phyloP scores from a whole-genome alignment of 129 eudicot species.

The Sambucus nigra region DNA sequence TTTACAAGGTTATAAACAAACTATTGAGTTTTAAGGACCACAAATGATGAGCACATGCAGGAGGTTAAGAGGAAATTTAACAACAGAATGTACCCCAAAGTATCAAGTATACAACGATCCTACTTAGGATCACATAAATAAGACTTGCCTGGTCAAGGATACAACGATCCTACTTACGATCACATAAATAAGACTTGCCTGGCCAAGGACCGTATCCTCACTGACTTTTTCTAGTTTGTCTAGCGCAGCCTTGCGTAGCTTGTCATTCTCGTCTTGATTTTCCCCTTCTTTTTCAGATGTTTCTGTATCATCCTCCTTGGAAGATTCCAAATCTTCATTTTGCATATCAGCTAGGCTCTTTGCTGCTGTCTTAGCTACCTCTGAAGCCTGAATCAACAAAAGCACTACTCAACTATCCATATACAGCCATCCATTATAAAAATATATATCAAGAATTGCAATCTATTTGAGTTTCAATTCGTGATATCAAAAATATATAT shows the following conservation, averaged over 20 bases:
- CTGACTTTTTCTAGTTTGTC: constrained; percentile 79
- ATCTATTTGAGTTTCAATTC: too few relatives aligned
- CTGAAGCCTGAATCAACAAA: constrained; percentile 53
- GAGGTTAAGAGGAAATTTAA: constrained; percentile 1
- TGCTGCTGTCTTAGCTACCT: constrained; percentile 79
- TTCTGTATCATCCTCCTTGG: constrained; percentile 49
- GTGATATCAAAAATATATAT: too few relatives aligned
- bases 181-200: constrained; percentile 41
- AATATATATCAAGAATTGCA: too few relatives aligned
- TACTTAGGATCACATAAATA: background rate
- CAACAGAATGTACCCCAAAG: background rate
- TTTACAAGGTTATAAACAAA: too few relatives aligned
- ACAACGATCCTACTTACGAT: background rate
- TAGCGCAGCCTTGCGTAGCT: constrained; percentile 61
- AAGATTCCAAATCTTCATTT: constrained; percentile 52
- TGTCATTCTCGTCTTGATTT: constrained; percentile 62
- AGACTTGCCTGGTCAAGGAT: too few relatives aligned
- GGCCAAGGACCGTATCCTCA: constrained; percentile 84
- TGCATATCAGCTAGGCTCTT: constrained; percentile 62
- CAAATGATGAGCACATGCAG: background rate
- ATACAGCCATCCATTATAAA: too few relatives aligned
- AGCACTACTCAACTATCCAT: background rate
- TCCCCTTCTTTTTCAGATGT: constrained; percentile 46
- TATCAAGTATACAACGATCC: background rate
- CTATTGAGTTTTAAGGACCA: background rate